These are phyloP conservation scores for Tetrapyrgos nigripes DNA, from an alignment of 1,284 basidiomycete species.

Conservation along the genomic window DNA sequence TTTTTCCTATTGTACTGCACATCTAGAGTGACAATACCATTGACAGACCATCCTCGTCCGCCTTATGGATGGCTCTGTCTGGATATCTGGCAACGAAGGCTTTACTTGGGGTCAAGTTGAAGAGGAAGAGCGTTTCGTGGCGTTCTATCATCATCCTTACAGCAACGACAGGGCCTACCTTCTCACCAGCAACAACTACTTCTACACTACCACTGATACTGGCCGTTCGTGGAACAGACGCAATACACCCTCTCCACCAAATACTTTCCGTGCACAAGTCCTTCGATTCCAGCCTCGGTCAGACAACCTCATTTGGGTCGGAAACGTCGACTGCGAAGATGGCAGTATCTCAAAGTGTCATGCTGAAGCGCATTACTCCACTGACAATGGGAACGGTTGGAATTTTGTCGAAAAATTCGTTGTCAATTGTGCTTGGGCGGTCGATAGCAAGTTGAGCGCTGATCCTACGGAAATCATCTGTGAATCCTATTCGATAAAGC, in stretches of 20 bases:
- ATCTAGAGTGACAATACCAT: constrained; percentile 7
- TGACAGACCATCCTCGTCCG: constrained; percentile 84
- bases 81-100: constrained; percentile 96
- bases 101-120: constrained; percentile 84
- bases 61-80: constrained; percentile 79
- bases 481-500: constrained; percentile 87
- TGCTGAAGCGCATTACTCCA: constrained; percentile 76
- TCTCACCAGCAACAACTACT: constrained; percentile 71
- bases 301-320: constrained; percentile 92
- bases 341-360: constrained; percentile 58
- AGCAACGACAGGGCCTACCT: constrained; percentile 87
- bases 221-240: constrained; percentile 78
- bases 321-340: constrained; percentile 70
- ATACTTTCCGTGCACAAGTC: constrained; percentile 78
- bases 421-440: constrained; percentile 89
- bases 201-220: constrained; percentile 85
- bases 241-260: constrained; percentile 74
- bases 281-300: constrained; percentile 90
- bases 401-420: constrained; percentile 85
- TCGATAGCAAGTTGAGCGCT: constrained; percentile 77
- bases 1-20: background rate
- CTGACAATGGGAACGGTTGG: constrained; percentile 85
- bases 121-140: constrained; percentile 73
- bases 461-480: constrained; percentile 92
- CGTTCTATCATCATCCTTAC: constrained; percentile 88